Evolutionary conservation across 2,329 filamentous ascomycete genomes (phyloP).

Genomic region (Botrytis pseudocinerea): DNA sequence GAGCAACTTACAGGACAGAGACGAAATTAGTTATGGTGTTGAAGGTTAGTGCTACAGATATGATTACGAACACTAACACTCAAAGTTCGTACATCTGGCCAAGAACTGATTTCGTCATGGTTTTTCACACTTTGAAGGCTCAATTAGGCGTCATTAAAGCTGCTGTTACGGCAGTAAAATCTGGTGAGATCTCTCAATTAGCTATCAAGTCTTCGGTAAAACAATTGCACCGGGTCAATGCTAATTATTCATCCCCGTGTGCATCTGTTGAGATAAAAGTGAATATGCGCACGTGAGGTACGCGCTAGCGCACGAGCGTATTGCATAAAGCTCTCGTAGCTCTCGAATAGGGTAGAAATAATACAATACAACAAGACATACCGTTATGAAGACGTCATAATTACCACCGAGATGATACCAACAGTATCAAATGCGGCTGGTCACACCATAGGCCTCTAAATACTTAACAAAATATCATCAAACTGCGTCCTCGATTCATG

Average conservation of each 20-base stretch:
- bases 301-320: too few relatives aligned
- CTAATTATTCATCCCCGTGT: constrained; percentile 36
- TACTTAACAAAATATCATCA: constrained; percentile 30
- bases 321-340: too few relatives aligned
- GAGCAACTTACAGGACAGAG: constrained; percentile 45
- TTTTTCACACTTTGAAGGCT: constrained; percentile 47
- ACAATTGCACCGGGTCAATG: constrained; percentile 43
- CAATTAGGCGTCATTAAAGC: constrained; percentile 45
- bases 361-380: too few relatives aligned
- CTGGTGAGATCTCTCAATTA: constrained; percentile 40
- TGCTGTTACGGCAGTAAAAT: constrained; percentile 43
- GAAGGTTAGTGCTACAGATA: constrained; percentile 31
- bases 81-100: constrained; percentile 33
- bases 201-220: constrained; percentile 42
- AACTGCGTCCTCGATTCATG: constrained; percentile 43
- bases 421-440: constrained; percentile 30
- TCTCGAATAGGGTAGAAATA: too few relatives aligned
- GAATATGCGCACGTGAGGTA: too few relatives aligned
- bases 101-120: constrained; percentile 48
- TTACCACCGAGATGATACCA: too few relatives aligned
- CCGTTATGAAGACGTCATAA: too few relatives aligned
- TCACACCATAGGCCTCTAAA: constrained; percentile 31
- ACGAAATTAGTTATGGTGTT: constrained; percentile 45
- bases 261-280: neutral
- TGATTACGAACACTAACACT: neutral